Evolutionary conservation across 179 eudicot genomes (phyloP).

Genomic region (Patellifolia procumbens): DNA sequence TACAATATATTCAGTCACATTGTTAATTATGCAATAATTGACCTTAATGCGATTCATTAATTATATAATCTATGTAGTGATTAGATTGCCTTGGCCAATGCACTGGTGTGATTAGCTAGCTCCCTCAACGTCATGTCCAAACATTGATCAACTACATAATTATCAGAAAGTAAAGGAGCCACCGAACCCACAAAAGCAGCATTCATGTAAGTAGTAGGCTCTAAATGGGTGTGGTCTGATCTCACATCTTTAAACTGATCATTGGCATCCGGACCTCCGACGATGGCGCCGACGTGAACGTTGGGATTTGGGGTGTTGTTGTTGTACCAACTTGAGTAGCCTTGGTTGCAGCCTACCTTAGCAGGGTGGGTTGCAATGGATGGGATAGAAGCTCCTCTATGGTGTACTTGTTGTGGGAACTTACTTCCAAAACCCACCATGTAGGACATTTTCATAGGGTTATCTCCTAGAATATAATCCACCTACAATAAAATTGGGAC

Average conservation of each 20-base stretch:
- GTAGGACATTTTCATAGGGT: slow-evolving; percentile 52
- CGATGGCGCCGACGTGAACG: slow-evolving; percentile 46
- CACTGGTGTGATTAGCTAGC: slow-evolving; percentile 13
- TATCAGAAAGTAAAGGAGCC: slow-evolving; percentile 21
- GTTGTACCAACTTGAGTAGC: slow-evolving; percentile 39
- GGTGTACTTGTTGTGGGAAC: slow-evolving; percentile 43
- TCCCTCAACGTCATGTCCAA: not conserved
- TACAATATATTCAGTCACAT: not conserved
- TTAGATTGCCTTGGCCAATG: slow-evolving; percentile 2
- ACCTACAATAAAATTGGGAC: slow-evolving; percentile 26
- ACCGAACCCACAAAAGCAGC: slow-evolving; percentile 50
- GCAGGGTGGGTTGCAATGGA: slow-evolving; percentile 31
- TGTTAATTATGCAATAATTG: not conserved
- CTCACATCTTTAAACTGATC: slow-evolving; percentile 45
- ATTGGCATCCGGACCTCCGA: slow-evolving; percentile 47
- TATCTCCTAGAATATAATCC: slow-evolving; percentile 49
- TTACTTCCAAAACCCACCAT: slow-evolving; percentile 52
- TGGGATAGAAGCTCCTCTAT: slow-evolving; percentile 50
- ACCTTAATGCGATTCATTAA: not conserved
- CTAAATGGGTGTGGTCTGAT: slow-evolving; percentile 45
- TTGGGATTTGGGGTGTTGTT: slow-evolving; percentile 39
- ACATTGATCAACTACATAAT: not conserved
- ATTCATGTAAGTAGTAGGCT: slow-evolving; percentile 50
- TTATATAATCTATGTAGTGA: not conserved
- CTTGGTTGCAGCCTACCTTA: slow-evolving; percentile 43